A percentile compares a stretch with the other conserved stretches of the same genome.
Conservation (phyloP, 208 protist species). For the Leptomonas seymouri region DNA sequence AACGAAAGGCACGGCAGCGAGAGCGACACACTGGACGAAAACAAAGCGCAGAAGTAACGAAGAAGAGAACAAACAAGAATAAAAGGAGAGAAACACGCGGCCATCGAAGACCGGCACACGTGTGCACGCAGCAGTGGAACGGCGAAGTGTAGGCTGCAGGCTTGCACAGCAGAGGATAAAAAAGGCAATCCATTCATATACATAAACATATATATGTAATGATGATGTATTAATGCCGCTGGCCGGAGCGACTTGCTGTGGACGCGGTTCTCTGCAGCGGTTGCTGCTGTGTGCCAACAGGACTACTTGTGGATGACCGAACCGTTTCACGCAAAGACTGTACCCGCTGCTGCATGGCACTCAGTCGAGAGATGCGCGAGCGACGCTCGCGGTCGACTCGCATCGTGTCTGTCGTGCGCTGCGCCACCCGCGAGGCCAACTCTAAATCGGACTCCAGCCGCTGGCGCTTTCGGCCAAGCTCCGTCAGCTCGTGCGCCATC, state of each 20-base stretch:
- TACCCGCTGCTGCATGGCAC: constrained; percentile 69
- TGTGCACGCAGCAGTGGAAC: no score
- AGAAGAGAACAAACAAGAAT: no score
- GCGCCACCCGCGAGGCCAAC: constrained; percentile 64
- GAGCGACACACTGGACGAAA: no score
- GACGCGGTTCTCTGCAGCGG: no score
- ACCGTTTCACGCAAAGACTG: constrained; percentile 60
- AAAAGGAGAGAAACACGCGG: no score
- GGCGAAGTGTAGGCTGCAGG: no score
- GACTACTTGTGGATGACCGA: constrained; percentile 5
- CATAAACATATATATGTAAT: not conserved
- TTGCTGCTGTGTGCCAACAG: no score
- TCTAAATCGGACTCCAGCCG: constrained; percentile 70
- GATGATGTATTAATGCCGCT: constrained; percentile 1
- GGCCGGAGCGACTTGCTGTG: constrained; percentile 22
- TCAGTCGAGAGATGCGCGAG: constrained; percentile 61
- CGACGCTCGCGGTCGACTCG: constrained; percentile 66
- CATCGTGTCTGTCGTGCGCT: constrained; percentile 54
- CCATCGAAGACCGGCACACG: no score
- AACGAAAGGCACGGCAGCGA: no score
- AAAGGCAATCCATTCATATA: no score
- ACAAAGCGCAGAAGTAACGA: no score
- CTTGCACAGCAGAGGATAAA: constrained; percentile 7
- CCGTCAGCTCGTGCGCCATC: constrained; percentile 41
- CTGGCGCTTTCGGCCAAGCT: constrained; percentile 50